These are phyloP conservation scores for Pleurotus citrinopileatus DNA, from an alignment of 768 basidiomycete genomes.

Conservation along the genomic window DNA sequence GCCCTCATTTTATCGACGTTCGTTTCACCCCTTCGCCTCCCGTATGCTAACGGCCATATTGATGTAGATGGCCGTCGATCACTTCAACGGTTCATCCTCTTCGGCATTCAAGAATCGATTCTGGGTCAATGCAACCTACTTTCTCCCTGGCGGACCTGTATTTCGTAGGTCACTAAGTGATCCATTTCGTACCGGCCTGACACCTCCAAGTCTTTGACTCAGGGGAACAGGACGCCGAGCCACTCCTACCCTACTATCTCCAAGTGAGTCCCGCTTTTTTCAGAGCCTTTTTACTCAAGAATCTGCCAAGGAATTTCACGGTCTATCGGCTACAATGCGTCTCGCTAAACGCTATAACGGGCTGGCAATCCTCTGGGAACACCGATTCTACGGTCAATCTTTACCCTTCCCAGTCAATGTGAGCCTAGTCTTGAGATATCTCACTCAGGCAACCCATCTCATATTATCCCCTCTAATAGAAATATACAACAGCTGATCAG, in stretches of 20 bases:
- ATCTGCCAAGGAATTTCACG: slow-evolving; percentile 39
- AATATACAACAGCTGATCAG: slow-evolving; percentile 42
- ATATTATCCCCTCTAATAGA: slow-evolving; percentile 20
- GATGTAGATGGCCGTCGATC: slow-evolving; percentile 44
- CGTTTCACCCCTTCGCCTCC: not conserved
- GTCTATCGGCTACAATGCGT: slow-evolving; percentile 45
- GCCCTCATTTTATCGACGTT: not conserved
- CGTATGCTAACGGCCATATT: not conserved
- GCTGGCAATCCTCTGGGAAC: slow-evolving; percentile 48
- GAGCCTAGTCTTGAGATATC: slow-evolving; percentile 11
- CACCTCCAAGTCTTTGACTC: slow-evolving; percentile 45
- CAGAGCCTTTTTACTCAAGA: not conserved
- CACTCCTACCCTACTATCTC: slow-evolving; percentile 46
- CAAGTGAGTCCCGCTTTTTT: slow-evolving; percentile 23
- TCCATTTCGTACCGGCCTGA: not conserved
- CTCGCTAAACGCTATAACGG: slow-evolving; percentile 45
- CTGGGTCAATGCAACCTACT: slow-evolving; percentile 49
- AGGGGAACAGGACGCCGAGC: slow-evolving; percentile 47
- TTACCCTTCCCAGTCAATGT: slow-evolving; percentile 47
- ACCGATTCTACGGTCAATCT: slow-evolving; percentile 47
- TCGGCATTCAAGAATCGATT: slow-evolving; percentile 43
- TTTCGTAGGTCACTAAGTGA: slow-evolving; percentile 30
- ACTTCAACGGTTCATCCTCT: slow-evolving; percentile 31
- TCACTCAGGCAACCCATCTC: not conserved
- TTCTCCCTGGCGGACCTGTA: slow-evolving; percentile 44